Conservation (phyloP, 345 rosid genomes). For the Excoecaria agallocha region DNA sequence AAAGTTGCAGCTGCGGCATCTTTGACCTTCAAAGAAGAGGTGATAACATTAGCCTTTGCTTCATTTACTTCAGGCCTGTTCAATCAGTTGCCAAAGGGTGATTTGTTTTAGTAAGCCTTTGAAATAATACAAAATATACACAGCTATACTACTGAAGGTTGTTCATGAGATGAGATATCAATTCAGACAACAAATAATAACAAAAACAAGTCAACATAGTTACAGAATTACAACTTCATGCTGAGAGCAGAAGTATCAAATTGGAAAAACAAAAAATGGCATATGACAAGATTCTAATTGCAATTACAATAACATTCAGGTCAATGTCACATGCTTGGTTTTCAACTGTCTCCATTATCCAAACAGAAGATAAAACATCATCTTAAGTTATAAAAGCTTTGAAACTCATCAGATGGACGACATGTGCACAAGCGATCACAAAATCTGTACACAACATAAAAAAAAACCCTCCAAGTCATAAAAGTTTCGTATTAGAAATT, state of each 20-base stretch:
- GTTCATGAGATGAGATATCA: not conserved
- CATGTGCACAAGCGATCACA: not conserved
- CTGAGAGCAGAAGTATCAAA: too few species aligned
- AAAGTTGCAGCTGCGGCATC: conserved; percentile 52
- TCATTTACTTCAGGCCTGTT: conserved; percentile 37
- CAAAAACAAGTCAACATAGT: not conserved
- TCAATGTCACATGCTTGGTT: too few species aligned
- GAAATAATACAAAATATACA: not conserved
- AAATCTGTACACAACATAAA: not conserved
- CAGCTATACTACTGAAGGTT: not conserved
- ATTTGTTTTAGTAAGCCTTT: conserved; percentile 2
- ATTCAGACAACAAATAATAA: not conserved
- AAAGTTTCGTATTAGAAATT: not conserved
- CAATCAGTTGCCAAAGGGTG: conserved; percentile 9
- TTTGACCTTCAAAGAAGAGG: conserved; percentile 40
- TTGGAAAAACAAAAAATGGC: too few species aligned
- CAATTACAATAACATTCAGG: too few species aligned
- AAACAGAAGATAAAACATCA: too few species aligned
- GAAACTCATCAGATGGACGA: not conserved
- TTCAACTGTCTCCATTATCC: too few species aligned
- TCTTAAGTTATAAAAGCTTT: too few species aligned
- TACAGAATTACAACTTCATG: not conserved
- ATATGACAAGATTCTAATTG: too few species aligned
- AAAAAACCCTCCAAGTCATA: not conserved
- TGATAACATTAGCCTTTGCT: conserved; percentile 19